phyloP scores from a whole-genome alignment of 1,284 basidiomycete species.

The Sporisorium exsertum region DNA sequence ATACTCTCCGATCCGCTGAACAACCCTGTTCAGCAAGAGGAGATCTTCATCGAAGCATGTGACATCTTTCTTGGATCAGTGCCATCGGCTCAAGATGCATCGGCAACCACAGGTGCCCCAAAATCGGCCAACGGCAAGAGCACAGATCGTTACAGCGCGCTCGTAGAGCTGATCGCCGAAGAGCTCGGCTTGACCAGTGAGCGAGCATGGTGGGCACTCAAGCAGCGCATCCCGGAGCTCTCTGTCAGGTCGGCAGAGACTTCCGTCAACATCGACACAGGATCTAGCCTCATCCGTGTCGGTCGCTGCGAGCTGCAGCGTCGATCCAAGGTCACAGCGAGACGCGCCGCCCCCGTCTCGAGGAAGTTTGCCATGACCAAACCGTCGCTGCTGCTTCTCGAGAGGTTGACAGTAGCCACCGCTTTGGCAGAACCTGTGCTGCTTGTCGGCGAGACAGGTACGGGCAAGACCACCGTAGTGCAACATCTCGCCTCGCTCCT shows the following conservation, averaged over 20 bases:
- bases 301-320: constrained; percentile 53
- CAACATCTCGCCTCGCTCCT: constrained; percentile 88
- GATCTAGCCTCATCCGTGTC: constrained; percentile 33
- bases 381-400: constrained; percentile 83
- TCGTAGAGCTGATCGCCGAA: constrained; percentile 53
- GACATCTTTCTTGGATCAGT: constrained; percentile 89
- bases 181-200: constrained; percentile 58
- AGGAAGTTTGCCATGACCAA: constrained; percentile 84
- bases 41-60: constrained; percentile 87
- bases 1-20: constrained; percentile 66
- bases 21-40: constrained; percentile 86
- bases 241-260: constrained; percentile 29
- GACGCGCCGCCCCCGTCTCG: constrained; percentile 40
- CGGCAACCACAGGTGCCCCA: background rate
- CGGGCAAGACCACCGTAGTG: constrained; percentile 94
- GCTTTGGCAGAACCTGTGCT: constrained; percentile 85
- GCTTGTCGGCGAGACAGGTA: constrained; percentile 97
- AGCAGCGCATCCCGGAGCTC: constrained; percentile 58
- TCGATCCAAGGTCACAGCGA: constrained; percentile 19
- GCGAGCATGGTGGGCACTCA: constrained; percentile 57
- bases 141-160: constrained; percentile 40
- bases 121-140: constrained; percentile 32
- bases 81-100: constrained; percentile 23
- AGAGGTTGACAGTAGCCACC: constrained; percentile 82
- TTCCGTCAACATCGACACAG: constrained; percentile 1